phyloP scores from a whole-genome alignment of 2,329 filamentous ascomycete genomes.

The Decorospora gaudefroyi region DNA sequence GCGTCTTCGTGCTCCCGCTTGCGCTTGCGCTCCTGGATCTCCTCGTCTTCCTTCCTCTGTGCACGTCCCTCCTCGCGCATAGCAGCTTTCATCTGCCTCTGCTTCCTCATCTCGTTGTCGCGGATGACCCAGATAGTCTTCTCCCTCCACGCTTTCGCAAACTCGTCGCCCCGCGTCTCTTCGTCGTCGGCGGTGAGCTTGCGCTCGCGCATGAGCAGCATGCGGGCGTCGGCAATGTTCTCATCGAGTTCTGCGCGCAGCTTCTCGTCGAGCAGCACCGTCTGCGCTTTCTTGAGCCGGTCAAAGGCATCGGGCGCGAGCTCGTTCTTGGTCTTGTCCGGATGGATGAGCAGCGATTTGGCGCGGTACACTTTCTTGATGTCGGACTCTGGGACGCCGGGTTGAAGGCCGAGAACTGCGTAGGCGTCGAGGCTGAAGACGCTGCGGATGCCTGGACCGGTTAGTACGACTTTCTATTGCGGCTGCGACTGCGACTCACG shows the following conservation, averaged over 20 bases:
- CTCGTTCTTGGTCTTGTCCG: slow-evolving; percentile 93
- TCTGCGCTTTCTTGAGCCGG: slow-evolving; percentile 92
- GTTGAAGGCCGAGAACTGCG: slow-evolving; percentile 91
- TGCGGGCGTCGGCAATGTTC: slow-evolving; percentile 92
- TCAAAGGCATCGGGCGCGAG: slow-evolving; percentile 94
- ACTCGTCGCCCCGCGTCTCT: slow-evolving; percentile 82
- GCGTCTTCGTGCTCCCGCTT: slow-evolving; percentile 87
- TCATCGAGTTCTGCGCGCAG: slow-evolving; percentile 85
- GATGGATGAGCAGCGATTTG: slow-evolving; percentile 98
- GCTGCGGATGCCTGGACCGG: slow-evolving; percentile 68
- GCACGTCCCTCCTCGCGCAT: slow-evolving; percentile 95
- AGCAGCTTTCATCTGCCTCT: slow-evolving; percentile 86
- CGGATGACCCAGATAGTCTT: slow-evolving; percentile 89
- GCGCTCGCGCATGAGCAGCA: slow-evolving; percentile 90
- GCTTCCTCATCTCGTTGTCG: slow-evolving; percentile 84
- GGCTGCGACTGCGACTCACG: slow-evolving; percentile 51
- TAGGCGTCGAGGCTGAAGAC: slow-evolving; percentile 87
- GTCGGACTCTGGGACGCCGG: slow-evolving; percentile 91
- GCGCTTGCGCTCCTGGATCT: slow-evolving; percentile 66
- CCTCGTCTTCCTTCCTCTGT: slow-evolving; percentile 83
- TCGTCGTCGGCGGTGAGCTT: slow-evolving; percentile 89
- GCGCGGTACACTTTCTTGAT: slow-evolving; percentile 94
- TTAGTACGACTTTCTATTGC: not conserved
- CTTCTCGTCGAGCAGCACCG: slow-evolving; percentile 91
- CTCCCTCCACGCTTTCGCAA: slow-evolving; percentile 83